These are phyloP conservation scores for Barnettozyma wickerhamii DNA, from an alignment of 805 yeast species.

Conservation along the genomic window DNA sequence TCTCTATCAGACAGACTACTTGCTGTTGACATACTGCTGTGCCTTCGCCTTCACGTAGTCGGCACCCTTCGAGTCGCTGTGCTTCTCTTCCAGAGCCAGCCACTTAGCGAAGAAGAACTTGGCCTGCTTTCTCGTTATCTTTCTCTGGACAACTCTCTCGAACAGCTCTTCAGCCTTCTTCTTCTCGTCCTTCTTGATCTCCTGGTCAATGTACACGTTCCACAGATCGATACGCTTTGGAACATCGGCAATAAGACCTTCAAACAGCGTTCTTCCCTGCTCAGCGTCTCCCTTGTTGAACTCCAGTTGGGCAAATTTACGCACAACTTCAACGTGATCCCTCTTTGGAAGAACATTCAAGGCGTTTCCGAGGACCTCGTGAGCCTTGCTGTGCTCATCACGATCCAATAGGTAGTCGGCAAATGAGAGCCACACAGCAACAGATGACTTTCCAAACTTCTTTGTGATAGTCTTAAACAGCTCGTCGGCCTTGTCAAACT, in stretches of 20 bases:
- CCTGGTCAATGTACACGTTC: constrained; percentile 95
- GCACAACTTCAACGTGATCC: constrained; percentile 72
- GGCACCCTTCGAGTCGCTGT: constrained; percentile 61
- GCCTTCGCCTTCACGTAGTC: constrained; percentile 92
- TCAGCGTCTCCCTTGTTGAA: constrained; percentile 85
- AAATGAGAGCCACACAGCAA: constrained; percentile 76
- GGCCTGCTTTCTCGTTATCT: constrained; percentile 82
- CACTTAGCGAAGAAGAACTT: constrained; percentile 92
- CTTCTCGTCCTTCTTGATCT: constrained; percentile 66
- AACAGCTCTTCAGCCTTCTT: constrained; percentile 71
- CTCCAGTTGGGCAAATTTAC: constrained; percentile 87
- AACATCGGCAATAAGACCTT: constrained; percentile 84
- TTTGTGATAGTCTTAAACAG: constrained; percentile 66
- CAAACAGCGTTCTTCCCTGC: constrained; percentile 91
- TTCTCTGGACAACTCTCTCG: constrained; percentile 67
- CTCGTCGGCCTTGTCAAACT: constrained; percentile 62
- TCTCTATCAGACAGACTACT: no score
- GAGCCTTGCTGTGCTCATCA: constrained; percentile 53
- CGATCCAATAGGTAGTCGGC: constrained; percentile 71
- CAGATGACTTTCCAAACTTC: constrained; percentile 68
- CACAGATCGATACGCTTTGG: constrained; percentile 91
- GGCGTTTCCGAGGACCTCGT: constrained; percentile 69
- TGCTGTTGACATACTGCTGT: constrained; percentile 57
- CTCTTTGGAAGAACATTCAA: constrained; percentile 67
- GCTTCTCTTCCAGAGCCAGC: constrained; percentile 73